Base-by-base conservation (phyloP, 2,329 filamentous ascomycete species). In the Acarospora socialis region DNA sequence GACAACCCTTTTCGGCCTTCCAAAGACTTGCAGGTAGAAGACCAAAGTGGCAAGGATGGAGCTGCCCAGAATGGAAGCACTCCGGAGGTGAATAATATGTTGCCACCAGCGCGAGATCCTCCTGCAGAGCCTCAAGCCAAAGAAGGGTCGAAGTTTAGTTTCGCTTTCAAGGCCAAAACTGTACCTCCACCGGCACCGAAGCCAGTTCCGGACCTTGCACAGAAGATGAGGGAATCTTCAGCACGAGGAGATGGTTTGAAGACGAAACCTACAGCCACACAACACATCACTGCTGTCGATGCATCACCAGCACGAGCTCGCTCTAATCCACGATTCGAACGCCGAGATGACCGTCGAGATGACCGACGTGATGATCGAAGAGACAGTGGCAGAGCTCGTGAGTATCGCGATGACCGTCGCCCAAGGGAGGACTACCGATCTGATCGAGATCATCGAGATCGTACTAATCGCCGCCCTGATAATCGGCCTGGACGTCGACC, bases 81-180 rank as follows among this genome's bases (percentile, higher is more conserved):
- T 17, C 24, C 18, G 20, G 54, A 57, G 28, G 50, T 56, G 14
- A 64, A 68, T 35, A 60, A 64, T 33, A 69, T 71, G 56, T 65
- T 66, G 18, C 67, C 67, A 13, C 64, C 70, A 7, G 61, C 55
- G 35, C 68, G 69, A 35, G 60, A 69, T 22, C 56, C 66, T 2
- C 62, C 68, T 13, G 60, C 64, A 2, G 65, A 69, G 4, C 62
- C 69, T n/a, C 62, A 68, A 37, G 48, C 56, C 37, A 52, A 63
- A 49, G 60, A 63, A 36, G 60, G 61, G 3, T 73, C 73, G 26
- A 90, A 87, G 56, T 92, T 94, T 48, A 92, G 83, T 52, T 95
- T 95, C 53, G 83, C 84, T 1, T 83, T 95, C 55, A 94, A 94
- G 52, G 70, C 76, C 35, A 87, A 79, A 49, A 70, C 74, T 14